phyloP scores from a whole-genome alignment of 495 filamentous ascomycete genomes.

The Beverwykella pulmonaria region DNA sequence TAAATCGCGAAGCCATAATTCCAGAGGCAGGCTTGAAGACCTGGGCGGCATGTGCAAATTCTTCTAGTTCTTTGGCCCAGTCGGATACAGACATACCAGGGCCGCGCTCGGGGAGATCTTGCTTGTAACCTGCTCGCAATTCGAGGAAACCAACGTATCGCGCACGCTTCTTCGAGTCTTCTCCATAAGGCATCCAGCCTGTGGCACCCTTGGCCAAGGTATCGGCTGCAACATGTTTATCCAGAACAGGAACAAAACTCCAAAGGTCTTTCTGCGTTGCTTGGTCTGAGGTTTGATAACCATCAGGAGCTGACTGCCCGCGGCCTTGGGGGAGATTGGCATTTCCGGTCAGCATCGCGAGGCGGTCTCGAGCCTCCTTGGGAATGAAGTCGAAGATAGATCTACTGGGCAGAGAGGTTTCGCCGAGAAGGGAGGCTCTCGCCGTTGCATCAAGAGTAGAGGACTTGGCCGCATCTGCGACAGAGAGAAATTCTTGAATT shows the following conservation, averaged over 20 bases:
- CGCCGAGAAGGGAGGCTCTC: slow-evolving; percentile 80
- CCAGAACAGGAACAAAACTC: slow-evolving; percentile 71
- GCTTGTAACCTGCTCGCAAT: slow-evolving; percentile 66
- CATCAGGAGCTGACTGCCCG: slow-evolving; percentile 69
- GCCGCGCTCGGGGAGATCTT: slow-evolving; percentile 61
- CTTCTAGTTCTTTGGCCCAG: slow-evolving; percentile 77
- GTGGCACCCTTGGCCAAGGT: slow-evolving; percentile 73
- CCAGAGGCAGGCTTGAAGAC: slow-evolving; percentile 93
- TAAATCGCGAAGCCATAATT: slow-evolving; percentile 91
- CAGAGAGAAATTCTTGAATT: slow-evolving; percentile 59
- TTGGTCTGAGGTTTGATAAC: slow-evolving; percentile 60
- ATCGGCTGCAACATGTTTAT: slow-evolving; percentile 70
- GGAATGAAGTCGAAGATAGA: slow-evolving; percentile 96
- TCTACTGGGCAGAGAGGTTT: slow-evolving; percentile 81
- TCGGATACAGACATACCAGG: slow-evolving; percentile 66
- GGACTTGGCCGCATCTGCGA: slow-evolving; percentile 71
- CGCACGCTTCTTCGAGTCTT: slow-evolving; percentile 73
- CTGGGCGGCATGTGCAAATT: slow-evolving; percentile 85
- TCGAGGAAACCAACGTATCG: slow-evolving; percentile 84
- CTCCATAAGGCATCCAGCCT: slow-evolving; percentile 82
- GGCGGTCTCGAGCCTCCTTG: slow-evolving; percentile 72
- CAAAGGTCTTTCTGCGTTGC: slow-evolving; percentile 61
- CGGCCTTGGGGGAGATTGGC: slow-evolving; percentile 74
- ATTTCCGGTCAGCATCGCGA: slow-evolving; percentile 76
- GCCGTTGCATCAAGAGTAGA: slow-evolving; percentile 77